These are phyloP conservation scores for Zymoseptoria ardabiliae DNA, from an alignment of 2,329 filamentous ascomycete species.

Conservation along the genomic window DNA sequence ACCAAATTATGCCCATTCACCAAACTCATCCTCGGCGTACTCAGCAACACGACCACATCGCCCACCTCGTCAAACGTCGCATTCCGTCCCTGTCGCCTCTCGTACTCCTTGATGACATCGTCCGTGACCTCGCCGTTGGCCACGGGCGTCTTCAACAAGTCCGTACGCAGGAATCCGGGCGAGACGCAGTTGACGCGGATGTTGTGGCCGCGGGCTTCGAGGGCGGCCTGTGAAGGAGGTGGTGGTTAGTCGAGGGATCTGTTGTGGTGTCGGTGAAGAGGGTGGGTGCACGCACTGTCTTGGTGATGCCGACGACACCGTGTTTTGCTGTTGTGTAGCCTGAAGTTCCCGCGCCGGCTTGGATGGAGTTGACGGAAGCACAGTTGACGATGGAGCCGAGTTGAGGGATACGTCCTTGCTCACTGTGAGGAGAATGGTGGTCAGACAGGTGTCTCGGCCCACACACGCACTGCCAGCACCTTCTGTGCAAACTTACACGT, in stretches of 20 bases:
- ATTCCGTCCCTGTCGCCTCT: conserved; percentile 18
- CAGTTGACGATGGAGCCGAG: conserved; percentile 35
- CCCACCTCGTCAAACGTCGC: conserved; percentile 21
- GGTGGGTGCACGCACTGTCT: conserved; percentile 14
- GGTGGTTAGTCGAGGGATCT: not conserved
- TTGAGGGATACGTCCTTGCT: conserved; percentile 18
- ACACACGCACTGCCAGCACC: not conserved
- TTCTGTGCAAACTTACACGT: conserved; percentile 3
- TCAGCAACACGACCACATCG: conserved; percentile 22
- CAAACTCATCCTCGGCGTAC: conserved; percentile 21
- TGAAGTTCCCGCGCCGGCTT: conserved; percentile 29
- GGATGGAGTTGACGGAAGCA: conserved; percentile 32
- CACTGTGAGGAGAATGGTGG: not conserved
- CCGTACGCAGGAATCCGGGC: conserved; percentile 25
- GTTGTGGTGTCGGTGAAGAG: too few species aligned
- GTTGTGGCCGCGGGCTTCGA: conserved; percentile 27
- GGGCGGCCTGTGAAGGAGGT: conserved; percentile 12
- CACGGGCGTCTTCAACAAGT: conserved; percentile 15
- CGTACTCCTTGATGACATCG: conserved; percentile 14
- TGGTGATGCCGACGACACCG: conserved; percentile 36
- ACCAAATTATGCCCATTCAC: conserved; percentile 22
- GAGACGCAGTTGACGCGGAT: conserved; percentile 32
- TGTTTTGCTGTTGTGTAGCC: conserved; percentile 32
- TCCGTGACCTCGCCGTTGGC: conserved; percentile 6
- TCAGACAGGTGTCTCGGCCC: not conserved